Base-by-base conservation (phyloP, 2,329 filamentous ascomycete species). In the Cordyceps cicadae region DNA sequence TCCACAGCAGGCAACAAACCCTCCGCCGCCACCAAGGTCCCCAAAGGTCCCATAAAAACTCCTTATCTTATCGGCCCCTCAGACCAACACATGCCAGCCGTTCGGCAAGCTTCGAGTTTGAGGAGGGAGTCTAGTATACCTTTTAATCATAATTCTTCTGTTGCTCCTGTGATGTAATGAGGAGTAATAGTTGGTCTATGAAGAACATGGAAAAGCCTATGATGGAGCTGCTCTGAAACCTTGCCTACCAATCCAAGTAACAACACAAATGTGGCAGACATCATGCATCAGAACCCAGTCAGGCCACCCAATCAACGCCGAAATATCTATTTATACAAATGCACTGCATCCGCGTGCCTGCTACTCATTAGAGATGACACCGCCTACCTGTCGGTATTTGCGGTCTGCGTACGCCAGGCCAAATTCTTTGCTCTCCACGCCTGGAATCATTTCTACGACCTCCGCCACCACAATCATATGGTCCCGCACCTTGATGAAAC, bases 401-500 rank as follows among this genome's bases (percentile, higher is more conserved):
- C 79, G 70, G 70, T 82, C 77, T 52, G 77, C 77, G 68, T 82
- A 82, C 24, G 77, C 69, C 65, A 82, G 68, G 17, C 76, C 79
- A 66, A 80, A 79, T 3, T 69, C 69, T n/a, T 71, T 69, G 26
- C 62, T 66, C 24, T 66, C 66, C 15, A 64, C 65, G 29, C 64
- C 74, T 24, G 72, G 70, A 8, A 76, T 63, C 60, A 81, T 77
- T 59, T 78, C 77, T 43, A 76, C 61, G 50, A 82, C 79, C 68
- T 82, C 79, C 5, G 77, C 80, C 1, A 81, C 71, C 6, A 82
- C 78, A 63, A 82, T 77, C 11, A 80, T 76, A 69, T 82, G 80
- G 61, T 82, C 80, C 48, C 77, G 70, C 9, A 82, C 79, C 48
- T 67, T 70, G n/a, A 82, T 66, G 15, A 82, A 64, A 0, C 79